phyloP scores from a whole-genome alignment of 2,329 filamentous ascomycete species.

The Pseudogymnoascus verrucosus region DNA sequence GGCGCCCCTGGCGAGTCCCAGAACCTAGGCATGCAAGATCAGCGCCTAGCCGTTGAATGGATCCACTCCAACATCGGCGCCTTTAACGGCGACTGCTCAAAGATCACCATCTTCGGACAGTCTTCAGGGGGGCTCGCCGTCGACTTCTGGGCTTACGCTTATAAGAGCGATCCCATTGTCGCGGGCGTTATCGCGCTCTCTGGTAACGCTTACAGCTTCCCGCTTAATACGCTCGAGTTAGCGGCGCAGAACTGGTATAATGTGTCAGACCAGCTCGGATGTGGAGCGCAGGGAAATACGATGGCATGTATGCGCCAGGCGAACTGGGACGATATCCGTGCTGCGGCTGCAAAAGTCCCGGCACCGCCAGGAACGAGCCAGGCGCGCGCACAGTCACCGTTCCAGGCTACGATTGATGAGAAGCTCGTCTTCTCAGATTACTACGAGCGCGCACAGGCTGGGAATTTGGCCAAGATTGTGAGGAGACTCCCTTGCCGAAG shows the following conservation, averaged over 20 bases:
- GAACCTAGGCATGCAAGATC: constrained; percentile 47
- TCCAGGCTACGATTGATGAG: constrained; percentile 14
- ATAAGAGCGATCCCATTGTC: constrained; percentile 18
- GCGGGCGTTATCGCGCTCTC: constrained; percentile 21
- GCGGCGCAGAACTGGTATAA: constrained; percentile 15
- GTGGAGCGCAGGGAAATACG: constrained; percentile 13
- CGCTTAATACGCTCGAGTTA: constrained; percentile 9
- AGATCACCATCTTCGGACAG: constrained; percentile 47
- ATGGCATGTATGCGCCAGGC: constrained; percentile 14
- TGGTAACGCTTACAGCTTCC: constrained; percentile 16
- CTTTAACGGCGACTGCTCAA: constrained; percentile 44
- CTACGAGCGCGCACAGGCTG: constrained; percentile 9
- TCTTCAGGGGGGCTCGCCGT: constrained; percentile 39
- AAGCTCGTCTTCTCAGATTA: constrained; percentile 14
- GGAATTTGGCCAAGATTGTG: constrained; percentile 16
- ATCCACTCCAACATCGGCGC: constrained; percentile 42
- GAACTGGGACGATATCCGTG: constrained; percentile 13
- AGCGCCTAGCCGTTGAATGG: constrained; percentile 44
- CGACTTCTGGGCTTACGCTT: constrained; percentile 16
- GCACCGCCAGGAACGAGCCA: constrained; percentile 3
- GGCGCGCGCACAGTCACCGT: constrained; percentile 13
- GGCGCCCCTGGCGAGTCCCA: constrained; percentile 12
- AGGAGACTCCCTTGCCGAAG: neutral
- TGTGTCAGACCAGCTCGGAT: constrained; percentile 14
- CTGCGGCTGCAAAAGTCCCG: constrained; percentile 13